phyloP scores from a whole-genome alignment of 108 stramenopile genomes.

The Licmophora abbreviata region DNA sequence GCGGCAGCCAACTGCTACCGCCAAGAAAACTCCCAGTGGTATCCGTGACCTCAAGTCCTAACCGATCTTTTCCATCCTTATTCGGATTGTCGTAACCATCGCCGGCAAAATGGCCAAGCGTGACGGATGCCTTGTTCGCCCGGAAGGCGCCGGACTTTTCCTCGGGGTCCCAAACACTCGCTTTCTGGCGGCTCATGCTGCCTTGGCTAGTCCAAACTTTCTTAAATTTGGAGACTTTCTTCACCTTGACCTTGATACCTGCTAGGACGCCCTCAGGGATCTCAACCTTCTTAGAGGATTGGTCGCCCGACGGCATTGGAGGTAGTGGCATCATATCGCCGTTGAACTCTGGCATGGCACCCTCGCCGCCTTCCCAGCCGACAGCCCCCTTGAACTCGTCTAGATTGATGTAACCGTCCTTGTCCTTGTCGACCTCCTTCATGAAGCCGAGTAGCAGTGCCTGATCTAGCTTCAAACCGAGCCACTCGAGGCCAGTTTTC shows the following conservation, averaged over 20 bases:
- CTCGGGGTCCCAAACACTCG: constrained; percentile 89
- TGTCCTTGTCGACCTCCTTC: constrained; percentile 88
- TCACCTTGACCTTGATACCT: constrained; percentile 90
- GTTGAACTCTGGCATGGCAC: constrained; percentile 51
- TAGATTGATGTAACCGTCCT: constrained; percentile 88
- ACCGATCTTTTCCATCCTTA: constrained; percentile 61
- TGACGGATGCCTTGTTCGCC: constrained; percentile 81
- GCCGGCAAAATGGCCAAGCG: constrained; percentile 87
- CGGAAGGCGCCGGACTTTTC: constrained; percentile 56
- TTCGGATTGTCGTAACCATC: constrained; percentile 83
- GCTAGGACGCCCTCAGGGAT: constrained; percentile 89
- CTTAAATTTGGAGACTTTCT: constrained; percentile 74
- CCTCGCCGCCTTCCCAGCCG: constrained; percentile 80
- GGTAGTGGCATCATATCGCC: constrained; percentile 65
- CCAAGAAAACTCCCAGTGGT: constrained; percentile 87
- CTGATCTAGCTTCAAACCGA: constrained; percentile 78
- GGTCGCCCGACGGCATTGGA: constrained; percentile 65
- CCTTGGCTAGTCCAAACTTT: constrained; percentile 92
- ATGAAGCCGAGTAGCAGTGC: constrained; percentile 82
- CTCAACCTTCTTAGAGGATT: constrained; percentile 45
- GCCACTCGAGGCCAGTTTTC: constrained; percentile 92
- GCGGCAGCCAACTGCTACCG: constrained; percentile 88
- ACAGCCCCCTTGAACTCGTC: constrained; percentile 96
- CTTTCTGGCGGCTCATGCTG: constrained; percentile 85
- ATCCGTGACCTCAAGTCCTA: constrained; percentile 89